Evolutionary conservation across 2,329 filamentous ascomycete genomes (phyloP).

Genomic region (Clarireedia monteithiana): DNA sequence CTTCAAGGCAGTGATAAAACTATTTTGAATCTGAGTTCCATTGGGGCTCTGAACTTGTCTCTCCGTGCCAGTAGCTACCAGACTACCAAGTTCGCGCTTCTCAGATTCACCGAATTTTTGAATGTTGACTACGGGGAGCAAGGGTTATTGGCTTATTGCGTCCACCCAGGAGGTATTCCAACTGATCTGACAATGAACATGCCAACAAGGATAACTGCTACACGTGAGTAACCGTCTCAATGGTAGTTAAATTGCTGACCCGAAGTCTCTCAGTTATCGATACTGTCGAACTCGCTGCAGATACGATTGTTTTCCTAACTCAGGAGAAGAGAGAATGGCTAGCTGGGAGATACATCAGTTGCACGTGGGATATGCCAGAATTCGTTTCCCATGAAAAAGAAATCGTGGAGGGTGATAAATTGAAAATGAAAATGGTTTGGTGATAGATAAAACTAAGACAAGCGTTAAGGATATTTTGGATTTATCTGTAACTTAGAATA

Average conservation of each 20-base stretch:
- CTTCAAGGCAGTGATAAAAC: neutral
- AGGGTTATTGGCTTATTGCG: neutral
- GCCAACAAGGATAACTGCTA: neutral
- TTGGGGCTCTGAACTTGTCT: neutral
- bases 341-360: conserved; percentile 36
- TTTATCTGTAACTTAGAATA: too few relatives aligned
- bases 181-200: neutral
- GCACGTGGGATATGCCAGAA: conserved; percentile 41
- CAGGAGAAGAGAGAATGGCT: conserved; percentile 38
- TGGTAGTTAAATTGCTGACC: too few relatives aligned
- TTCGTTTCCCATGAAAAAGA: conserved; percentile 35
- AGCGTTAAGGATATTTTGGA: too few relatives aligned
- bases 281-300: conserved; percentile 33
- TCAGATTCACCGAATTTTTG: neutral
- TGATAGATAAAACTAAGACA: neutral
- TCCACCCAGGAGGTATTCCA: neutral
- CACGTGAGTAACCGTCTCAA: too few relatives aligned
- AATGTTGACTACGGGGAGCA: neutral
- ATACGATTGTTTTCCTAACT: conserved; percentile 37
- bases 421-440: conserved; percentile 27
- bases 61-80: neutral
- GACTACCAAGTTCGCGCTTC: neutral
- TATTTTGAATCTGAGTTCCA: neutral
- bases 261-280: conserved; percentile 18
- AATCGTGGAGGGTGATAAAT: conserved; percentile 31